These are phyloP conservation scores for Neonectria coccinea DNA, from an alignment of 2,329 filamentous ascomycete genomes.

Conservation along the genomic window DNA sequence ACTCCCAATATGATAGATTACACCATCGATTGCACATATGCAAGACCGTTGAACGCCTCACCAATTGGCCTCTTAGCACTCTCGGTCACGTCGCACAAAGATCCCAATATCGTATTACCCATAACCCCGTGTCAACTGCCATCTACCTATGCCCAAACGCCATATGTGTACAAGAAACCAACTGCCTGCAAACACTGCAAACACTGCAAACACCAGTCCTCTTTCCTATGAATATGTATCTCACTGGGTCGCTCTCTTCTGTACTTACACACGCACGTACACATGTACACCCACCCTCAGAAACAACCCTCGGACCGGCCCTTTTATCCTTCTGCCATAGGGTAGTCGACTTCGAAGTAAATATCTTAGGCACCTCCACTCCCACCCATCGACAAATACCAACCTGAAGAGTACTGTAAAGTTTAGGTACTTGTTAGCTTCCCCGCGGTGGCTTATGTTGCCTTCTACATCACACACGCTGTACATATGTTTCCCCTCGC, in stretches of 20 bases:
- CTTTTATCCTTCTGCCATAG: background rate
- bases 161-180: background rate
- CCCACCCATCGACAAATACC: background rate
- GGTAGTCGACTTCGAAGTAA: background rate
- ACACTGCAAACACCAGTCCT: background rate
- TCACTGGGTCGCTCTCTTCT: background rate
- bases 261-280: background rate
- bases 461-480: background rate
- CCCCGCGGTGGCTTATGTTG: too few species aligned
- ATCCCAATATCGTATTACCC: slow-evolving; percentile 1
- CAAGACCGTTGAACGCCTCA: slow-evolving; percentile 5
- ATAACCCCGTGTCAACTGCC: background rate
- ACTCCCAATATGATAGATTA: background rate
- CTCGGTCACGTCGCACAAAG: slow-evolving; percentile 10
- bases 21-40: background rate
- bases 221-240: background rate
- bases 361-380: background rate
- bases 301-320: background rate
- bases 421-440: background rate
- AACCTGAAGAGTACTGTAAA: background rate
- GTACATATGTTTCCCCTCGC: background rate
- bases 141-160: background rate
- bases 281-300: background rate
- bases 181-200: background rate
- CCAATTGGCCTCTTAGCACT: background rate